Evolutionary conservation across 805 yeast genomes (phyloP), one percentile per base, ranked within the genome.

Genomic region (Candida golubevii): DNA sequence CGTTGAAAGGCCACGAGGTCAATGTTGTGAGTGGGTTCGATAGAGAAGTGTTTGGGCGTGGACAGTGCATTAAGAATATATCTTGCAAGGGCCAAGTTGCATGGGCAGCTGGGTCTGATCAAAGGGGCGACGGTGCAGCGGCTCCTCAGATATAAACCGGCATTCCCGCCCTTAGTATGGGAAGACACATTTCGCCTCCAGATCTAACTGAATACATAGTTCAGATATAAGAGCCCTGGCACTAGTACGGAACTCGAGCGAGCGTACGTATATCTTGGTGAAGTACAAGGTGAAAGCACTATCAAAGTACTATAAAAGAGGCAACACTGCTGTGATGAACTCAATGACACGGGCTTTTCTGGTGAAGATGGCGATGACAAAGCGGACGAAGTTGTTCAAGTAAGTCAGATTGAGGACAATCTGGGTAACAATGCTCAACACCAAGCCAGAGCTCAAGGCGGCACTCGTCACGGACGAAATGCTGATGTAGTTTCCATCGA

Each of bases 61-160:
- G 90, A 5, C 95, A 87, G 60, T 76, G 87, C 39, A 84, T 86
- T 46, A 73, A 71, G 56, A 75, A 70, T 44, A 72, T 66, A 12
- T 59, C 69, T 1, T 59, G 62, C n/a, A 54, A 63, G 26, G 78
- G 75, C 2, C 53, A 57, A 11, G 60, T 75, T 33, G 72, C 81
- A 2, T 82, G 78, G 59, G 68, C 82, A 33, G 95, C 79, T 9
- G 95, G 95, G 1, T 78, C 85, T 43, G 95, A 86, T 53, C 75
- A 71, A n/a, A 72, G 95, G 42, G 95, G 90, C n/a, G 95, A 86
- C 60, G 95, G 95, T 7, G 84, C 85, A 2, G 82, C 91, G 9
- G 76, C 76, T 12, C 81, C 88, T 6, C 65, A 71, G 44, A 45
- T 73, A 14, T 73, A 29, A 12, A 29, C n/a, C 32, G n/a, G 32